Conservation (phyloP, 306 rosid genomes). For the Carpinus viminea region DNA sequence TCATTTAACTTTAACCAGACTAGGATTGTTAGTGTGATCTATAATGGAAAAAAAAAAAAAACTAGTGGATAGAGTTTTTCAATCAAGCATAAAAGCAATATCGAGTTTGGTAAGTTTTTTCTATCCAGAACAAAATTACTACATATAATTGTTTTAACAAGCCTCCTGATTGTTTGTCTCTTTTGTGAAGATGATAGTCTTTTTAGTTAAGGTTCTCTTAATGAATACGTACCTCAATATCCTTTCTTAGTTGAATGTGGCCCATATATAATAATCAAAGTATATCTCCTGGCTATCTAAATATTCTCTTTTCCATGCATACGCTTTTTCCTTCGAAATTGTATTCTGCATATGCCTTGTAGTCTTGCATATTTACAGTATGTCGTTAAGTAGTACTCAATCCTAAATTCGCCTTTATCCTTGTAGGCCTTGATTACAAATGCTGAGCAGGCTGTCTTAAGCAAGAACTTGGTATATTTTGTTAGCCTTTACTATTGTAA, state of each 20-base stretch:
- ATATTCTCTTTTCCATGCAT: not conserved
- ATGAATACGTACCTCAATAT: not conserved
- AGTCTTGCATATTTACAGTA: slow-evolving; percentile 1
- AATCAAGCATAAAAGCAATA: not conserved
- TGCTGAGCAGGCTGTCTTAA: slow-evolving; percentile 84
- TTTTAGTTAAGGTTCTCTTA: not conserved
- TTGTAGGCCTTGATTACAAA: slow-evolving; percentile 71
- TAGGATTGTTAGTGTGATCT: slow-evolving; percentile 7
- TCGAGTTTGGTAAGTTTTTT: too few relatives aligned
- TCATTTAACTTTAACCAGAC: slow-evolving; percentile 7
- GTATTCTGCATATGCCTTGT: slow-evolving; percentile 5
- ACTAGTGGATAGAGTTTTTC: slow-evolving; percentile 19
- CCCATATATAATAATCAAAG: not conserved
- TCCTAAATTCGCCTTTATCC: slow-evolving; percentile 21
- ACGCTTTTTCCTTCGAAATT: slow-evolving; percentile 8
- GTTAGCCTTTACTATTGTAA: slow-evolving; percentile 17
- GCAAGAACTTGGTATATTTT: slow-evolving; percentile 90
- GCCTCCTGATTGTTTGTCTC: not conserved
- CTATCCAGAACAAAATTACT: too few relatives aligned
- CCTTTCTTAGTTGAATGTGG: not conserved
- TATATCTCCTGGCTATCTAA: not conserved
- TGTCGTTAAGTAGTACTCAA: slow-evolving; percentile 11
- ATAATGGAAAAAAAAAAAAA: slow-evolving; percentile 8
- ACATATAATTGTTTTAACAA: not conserved
- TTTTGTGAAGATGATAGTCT: not conserved